Evolutionary conservation across 2,329 filamentous ascomycete genomes (phyloP), one percentile per base, ranked within the genome.

Genomic region (Cordyceps javanica): DNA sequence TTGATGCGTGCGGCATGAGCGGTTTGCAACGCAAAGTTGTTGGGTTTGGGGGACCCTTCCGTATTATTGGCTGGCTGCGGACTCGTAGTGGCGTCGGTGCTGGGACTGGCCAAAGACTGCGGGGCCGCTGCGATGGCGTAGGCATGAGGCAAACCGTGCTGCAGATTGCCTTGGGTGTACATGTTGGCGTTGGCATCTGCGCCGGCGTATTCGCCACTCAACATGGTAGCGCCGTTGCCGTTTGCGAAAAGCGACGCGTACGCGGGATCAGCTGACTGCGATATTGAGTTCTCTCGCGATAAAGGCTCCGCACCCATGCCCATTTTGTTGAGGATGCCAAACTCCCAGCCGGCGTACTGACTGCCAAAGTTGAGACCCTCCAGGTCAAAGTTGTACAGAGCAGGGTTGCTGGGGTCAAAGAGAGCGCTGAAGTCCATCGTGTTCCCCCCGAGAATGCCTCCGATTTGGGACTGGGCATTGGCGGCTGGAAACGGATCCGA

Each of bases 261-360:
- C 34, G 73, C 73, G 39, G 69, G 65, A 32, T 74, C 72, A 16
- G 67, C 67, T 5, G 71, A 72, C 52, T 72, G 71, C 1, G 69
- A 80, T 68, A 69, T 71, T 64, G 69, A 79, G 72, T 64, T 81
- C 72, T 94, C 90, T 56, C 85, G 84, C 5, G 88, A 83, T 7
- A 88, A 85, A 16, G 86, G 89, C 64, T 94, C 90, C n/a, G 86
- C 88, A 14, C 90, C 60, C 13, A 73, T 62, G 5, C 90, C 91
- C 89, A 99, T 96, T 70, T 97, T 93, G 28, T 91, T 91, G 0
- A 99, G 82, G 83, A 97, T 97, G 55, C 91, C 89, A 70, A 97
- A 97, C 71, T 97, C 94, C 71, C 96, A 81, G 19, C 92, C 93
- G 60, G 92, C 93, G 68, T 97, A 99, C 62, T 96, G 91, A 69